Base-by-base conservation (phyloP, 768 basidiomycete genomes). In the Austroboletus eburneus region DNA sequence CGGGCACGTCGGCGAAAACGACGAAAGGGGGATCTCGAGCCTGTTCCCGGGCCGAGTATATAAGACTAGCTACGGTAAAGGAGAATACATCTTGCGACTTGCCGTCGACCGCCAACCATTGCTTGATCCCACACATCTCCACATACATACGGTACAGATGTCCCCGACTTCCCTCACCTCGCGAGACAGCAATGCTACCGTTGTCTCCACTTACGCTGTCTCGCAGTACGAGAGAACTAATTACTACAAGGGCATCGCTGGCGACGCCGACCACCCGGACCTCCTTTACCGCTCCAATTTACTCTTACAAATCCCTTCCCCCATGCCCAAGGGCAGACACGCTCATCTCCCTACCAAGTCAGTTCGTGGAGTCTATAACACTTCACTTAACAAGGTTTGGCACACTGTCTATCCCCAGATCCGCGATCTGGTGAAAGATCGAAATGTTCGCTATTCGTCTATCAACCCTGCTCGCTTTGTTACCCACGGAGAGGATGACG, bases 391-490 rank as follows among this genome's bases (percentile, higher is more conserved):
- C 16, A 16, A 16, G 9, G 16, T 33, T 14, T 33, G 32, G 32
- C 8, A 14, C 32, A 33, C 32, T 33, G 32, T 33, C 32, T 7
- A 14, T 16, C 32, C 32, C 32, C 9, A 33, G 12, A 16, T 33
- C 32, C 16, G 32, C 16, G 32, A 33, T 5, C 12, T 33, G 16
- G 16, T 33, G 12, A 33, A 33, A 16, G 32, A 4, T 33, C 32
- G 32, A 14, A 14, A 16, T 7, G 12, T 33, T 33, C 9, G 16
- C 32, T 33, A 16, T 16, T 33, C 32, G 9, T 33, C 32, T 14
- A 33, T 47, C 20, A 18, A 42, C 39, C 32, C 39, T 34, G 45
- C 39, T 13, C 23, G 39, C 13, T 46, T 46, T 39, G 24, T 40
- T 12, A 40, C 45, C 25, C 29, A 40, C 17, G 39, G 22, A 33